Base-by-base conservation (phyloP, 192 early-diverging fungal species). In the Backusella psychrophila region DNA sequence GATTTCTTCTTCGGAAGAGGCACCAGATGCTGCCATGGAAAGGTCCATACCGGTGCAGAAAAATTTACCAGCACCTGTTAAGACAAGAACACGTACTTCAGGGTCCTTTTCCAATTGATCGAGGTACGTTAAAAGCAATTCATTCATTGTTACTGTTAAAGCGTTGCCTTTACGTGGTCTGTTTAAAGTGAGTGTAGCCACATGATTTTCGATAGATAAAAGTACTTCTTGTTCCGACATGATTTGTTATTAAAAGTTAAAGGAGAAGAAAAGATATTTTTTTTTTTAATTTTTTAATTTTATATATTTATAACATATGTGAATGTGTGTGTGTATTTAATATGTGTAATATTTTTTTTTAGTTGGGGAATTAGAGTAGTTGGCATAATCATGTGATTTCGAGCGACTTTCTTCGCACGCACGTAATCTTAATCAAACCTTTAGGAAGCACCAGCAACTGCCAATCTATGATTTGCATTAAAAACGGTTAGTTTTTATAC, bases 1-100 rank as follows among this genome's bases (percentile, higher is more conserved):
- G 36, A 74, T 42, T 34, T 67, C 66, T 46, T 46, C 36, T 66
- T 36, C 38, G 12, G 34, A 33, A 38, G 68, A 44, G 4, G 59
- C 71, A 12, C 67, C 49, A 29, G 78, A 44, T 38, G 38, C 66
- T 38, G 81, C 74, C 7, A 70, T 39, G 8, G 81, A 80, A 49
- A 91, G 82, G 75, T 90, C 88, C 87, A 91, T 89, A 29, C 90
- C 90, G 9, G 89, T 88, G 67, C 89, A 90, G 80, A 91, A 91
- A 68, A 84, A 91, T 38, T 89, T 89, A 29, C 90, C 90, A 34
- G 83, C 79, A 5, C 88, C 90, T 4, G 90, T 89, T 53, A 91
- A 73, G 21, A 91, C 75, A 34, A 91, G 76, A 21, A 90, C 81
- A 36, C 89, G 83, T 14, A 90, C 79, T 4, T 74, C 36, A 19